A percentile compares a stretch with the other conserved stretches of the same genome.
These are phyloP conservation scores for Claviceps humidiphila DNA, from an alignment of 2,329 filamentous ascomycete genomes.

Conservation along the genomic window DNA sequence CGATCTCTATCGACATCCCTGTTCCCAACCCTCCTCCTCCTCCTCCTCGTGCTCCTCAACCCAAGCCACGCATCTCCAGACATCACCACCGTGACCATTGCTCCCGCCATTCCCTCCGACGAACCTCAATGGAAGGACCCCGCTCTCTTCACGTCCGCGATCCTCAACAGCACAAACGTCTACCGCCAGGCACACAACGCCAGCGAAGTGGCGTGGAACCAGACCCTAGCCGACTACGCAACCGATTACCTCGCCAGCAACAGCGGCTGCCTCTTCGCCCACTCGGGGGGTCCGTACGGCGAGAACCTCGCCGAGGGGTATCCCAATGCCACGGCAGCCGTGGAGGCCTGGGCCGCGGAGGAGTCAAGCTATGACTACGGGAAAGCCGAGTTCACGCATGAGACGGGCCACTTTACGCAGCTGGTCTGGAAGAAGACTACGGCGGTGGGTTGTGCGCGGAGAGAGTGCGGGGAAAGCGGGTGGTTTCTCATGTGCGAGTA, in stretches of 20 bases:
- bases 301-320: conserved; percentile 5
- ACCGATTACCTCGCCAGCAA: conserved; percentile 28
- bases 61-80: not conserved
- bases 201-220: conserved; percentile 47
- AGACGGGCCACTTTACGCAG: conserved; percentile 17
- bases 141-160: conserved; percentile 31
- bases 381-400: not conserved
- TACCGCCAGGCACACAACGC: conserved; percentile 54
- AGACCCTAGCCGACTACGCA: conserved; percentile 44
- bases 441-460: conserved; percentile 13
- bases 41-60: not conserved
- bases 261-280: conserved; percentile 33
- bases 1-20: not conserved
- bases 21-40: not conserved
- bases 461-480: conserved; percentile 25
- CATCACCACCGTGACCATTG: conserved; percentile 1
- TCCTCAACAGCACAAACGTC: conserved; percentile 53
- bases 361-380: conserved; percentile 6
- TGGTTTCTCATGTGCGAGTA: conserved; percentile 63
- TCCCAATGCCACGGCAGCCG: not conserved
- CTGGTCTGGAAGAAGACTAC: conserved; percentile 17
- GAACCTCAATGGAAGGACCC: conserved; percentile 2
- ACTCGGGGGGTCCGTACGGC: conserved; percentile 44
- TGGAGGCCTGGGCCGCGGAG: conserved; percentile 9
- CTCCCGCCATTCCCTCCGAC: conserved; percentile 1